phyloP scores from a whole-genome alignment of 805 yeast species.

The Groenewaldozyma tartarivorans region DNA sequence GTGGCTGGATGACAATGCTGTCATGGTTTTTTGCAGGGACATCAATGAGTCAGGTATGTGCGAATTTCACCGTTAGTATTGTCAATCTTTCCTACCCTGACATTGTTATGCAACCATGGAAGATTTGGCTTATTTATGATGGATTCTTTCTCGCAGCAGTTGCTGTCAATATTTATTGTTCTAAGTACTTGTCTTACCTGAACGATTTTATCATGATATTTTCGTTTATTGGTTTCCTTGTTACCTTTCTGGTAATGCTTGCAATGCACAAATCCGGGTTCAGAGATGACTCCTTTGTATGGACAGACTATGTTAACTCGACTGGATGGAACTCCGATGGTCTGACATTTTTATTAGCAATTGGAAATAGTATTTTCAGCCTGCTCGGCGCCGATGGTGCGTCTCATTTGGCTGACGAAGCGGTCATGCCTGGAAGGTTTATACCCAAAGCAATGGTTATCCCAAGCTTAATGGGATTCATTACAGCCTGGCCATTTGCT shows the following conservation, averaged over 20 bases:
- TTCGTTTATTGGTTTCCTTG: slow-evolving; percentile 1
- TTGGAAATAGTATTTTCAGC: slow-evolving; percentile 1
- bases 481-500: slow-evolving; percentile 4
- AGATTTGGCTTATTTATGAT: slow-evolving; percentile 2
- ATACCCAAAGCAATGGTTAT: slow-evolving; percentile 3
- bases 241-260: slow-evolving; percentile 2
- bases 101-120: neutral
- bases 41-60: slow-evolving; percentile 2
- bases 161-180: neutral
- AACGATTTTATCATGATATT: slow-evolving; percentile 1
- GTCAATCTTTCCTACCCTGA: slow-evolving; percentile 1
- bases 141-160: neutral
- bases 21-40: slow-evolving; percentile 4
- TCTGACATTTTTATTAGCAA: slow-evolving; percentile 1
- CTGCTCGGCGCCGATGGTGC: slow-evolving; percentile 3
- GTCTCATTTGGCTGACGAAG: slow-evolving; percentile 1
- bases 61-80: slow-evolving; percentile 1
- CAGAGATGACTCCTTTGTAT: slow-evolving; percentile 2
- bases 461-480: slow-evolving; percentile 3
- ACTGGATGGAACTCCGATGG: slow-evolving; percentile 3
- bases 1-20: slow-evolving; percentile 2
- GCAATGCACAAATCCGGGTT: slow-evolving; percentile 4
- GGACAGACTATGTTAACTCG: slow-evolving; percentile 2
- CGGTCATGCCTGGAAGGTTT: slow-evolving; percentile 1
- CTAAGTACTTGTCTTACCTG: neutral